Percentiles rank a stretch among this genome's conserved stretches.
Conservation (phyloP, 192 early-diverging fungal genomes). For the Pecoramyces ruminantium region DNA sequence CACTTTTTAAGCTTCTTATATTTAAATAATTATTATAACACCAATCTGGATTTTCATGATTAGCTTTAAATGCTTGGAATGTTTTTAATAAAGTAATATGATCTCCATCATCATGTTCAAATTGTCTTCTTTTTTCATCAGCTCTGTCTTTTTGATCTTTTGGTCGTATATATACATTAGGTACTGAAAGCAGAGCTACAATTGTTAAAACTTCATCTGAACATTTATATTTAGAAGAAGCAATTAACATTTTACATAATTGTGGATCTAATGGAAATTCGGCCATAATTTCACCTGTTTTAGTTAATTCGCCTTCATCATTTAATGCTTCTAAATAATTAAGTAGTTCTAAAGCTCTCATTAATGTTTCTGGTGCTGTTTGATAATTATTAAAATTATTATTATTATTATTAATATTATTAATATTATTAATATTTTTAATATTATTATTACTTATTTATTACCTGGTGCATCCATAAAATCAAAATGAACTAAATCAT, state of each 20-base stretch:
- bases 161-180: slow-evolving; percentile 82
- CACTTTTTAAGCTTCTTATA: slow-evolving; percentile 68
- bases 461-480: slow-evolving; percentile 91
- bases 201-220: slow-evolving; percentile 90
- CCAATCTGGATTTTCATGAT: slow-evolving; percentile 68
- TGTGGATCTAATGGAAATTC: slow-evolving; percentile 97
- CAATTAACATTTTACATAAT: slow-evolving; percentile 81
- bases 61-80: slow-evolving; percentile 76
- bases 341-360: slow-evolving; percentile 89
- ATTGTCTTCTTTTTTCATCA: slow-evolving; percentile 78
- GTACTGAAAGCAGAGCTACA: slow-evolving; percentile 78
- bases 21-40: slow-evolving; percentile 89
- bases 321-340: slow-evolving; percentile 90
- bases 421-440: neutral
- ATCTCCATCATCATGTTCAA: slow-evolving; percentile 89
- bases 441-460: neutral
- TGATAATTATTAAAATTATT: neutral
- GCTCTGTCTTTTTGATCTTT: slow-evolving; percentile 72
- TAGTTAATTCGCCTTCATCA: slow-evolving; percentile 85
- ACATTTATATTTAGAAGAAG: slow-evolving; percentile 65
- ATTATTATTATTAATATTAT: neutral
- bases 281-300: slow-evolving; percentile 67
- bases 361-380: slow-evolving; percentile 84
- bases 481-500: slow-evolving; percentile 97
- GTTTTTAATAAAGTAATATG: slow-evolving; percentile 92